Evolutionary conservation across 768 basidiomycete genomes (phyloP).

Genomic region (Phlebiopsis gigantea): DNA sequence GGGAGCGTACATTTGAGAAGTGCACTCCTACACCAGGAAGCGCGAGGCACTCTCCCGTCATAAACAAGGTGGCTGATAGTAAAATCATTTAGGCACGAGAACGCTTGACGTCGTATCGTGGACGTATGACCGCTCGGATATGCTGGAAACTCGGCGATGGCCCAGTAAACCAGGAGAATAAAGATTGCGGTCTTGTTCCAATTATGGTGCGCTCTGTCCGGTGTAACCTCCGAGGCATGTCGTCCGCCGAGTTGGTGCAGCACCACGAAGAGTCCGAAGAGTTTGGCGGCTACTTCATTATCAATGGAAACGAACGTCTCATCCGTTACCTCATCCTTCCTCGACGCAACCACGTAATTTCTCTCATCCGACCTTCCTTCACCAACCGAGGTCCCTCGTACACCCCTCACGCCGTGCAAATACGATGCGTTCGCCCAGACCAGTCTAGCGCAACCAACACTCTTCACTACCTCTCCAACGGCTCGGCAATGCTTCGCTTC

Average conservation of each 20-base stretch:
- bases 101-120: conserved; percentile 86
- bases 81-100: conserved; percentile 70
- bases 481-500: conserved; percentile 95
- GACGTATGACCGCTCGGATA: conserved; percentile 81
- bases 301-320: conserved; percentile 98
- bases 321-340: conserved; percentile 97
- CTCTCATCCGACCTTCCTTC: conserved; percentile 88
- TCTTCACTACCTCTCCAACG: conserved; percentile 95
- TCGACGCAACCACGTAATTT: conserved; percentile 91
- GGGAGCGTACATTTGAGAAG: not conserved
- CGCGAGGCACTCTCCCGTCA: not conserved
- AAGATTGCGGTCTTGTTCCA: conserved; percentile 90
- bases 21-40: not conserved
- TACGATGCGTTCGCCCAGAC: conserved; percentile 90
- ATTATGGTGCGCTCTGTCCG: conserved; percentile 95
- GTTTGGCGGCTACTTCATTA: conserved; percentile 97
- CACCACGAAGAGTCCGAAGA: conserved; percentile 97
- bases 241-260: conserved; percentile 80
- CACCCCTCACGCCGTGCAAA: conserved; percentile 90
- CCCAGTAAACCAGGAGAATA: conserved; percentile 56
- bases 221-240: conserved; percentile 84
- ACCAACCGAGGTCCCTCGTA: conserved; percentile 91
- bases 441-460: conserved; percentile 93
- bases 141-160: conserved; percentile 74
- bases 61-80: not conserved